These are phyloP conservation scores for Silene coronaria DNA, from an alignment of 179 eudicot genomes.

Conservation along the genomic window DNA sequence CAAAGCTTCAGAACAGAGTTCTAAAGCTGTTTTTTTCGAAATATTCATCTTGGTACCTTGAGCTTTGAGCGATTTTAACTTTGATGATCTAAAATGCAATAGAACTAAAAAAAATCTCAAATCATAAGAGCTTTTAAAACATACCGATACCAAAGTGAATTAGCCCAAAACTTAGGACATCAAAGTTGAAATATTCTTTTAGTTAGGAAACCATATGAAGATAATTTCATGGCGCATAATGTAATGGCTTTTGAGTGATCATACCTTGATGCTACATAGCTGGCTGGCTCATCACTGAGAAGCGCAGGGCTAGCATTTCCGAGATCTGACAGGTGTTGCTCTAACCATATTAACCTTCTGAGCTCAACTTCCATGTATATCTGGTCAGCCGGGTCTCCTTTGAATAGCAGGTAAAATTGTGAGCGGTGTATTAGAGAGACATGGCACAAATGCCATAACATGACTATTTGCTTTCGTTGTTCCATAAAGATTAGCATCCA, in stretches of 20 bases:
- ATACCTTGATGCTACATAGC: conserved; percentile 80
- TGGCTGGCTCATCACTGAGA: conserved; percentile 83
- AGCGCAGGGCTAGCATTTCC: conserved; percentile 99
- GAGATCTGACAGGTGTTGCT: conserved; percentile 83
- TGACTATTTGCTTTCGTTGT: conserved; percentile 72
- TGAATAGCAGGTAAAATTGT: conserved; percentile 74
- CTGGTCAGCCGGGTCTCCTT: conserved; percentile 86
- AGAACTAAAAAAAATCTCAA: too few relatives aligned
- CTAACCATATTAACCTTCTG: conserved; percentile 84
- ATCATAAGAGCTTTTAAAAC: too few relatives aligned
- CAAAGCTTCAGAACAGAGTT: neutral
- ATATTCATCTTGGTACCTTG: too few relatives aligned
- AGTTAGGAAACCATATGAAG: too few relatives aligned
- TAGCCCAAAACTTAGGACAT: too few relatives aligned
- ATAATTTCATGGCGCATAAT: too few relatives aligned
- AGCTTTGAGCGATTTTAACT: too few relatives aligned
- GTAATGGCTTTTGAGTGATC: neutral
- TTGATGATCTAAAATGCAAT: too few relatives aligned
- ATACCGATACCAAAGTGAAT: too few relatives aligned
- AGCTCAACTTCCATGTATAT: conserved; percentile 93
- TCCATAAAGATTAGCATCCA: conserved; percentile 68
- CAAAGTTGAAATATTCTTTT: too few relatives aligned
- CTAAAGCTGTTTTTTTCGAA: too few relatives aligned
- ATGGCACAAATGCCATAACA: conserved; percentile 97
- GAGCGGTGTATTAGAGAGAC: conserved; percentile 87